Evolutionary conservation across 805 yeast genomes (phyloP).

Genomic region (Candida pseudofarinosa): DNA sequence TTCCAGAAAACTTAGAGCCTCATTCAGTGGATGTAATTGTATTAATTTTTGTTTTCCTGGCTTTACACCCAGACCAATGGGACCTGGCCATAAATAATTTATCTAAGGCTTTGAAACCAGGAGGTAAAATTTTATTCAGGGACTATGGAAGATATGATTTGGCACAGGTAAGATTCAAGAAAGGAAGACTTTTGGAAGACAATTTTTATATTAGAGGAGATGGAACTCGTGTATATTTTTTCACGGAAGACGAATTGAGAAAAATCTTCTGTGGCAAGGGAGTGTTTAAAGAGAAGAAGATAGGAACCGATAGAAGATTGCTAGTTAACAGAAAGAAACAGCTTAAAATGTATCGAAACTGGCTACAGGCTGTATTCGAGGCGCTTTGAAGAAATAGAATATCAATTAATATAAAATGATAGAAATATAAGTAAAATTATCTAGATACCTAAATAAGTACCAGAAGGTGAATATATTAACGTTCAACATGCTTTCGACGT

Average conservation of each 20-base stretch:
- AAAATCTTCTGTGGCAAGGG: conserved; percentile 51
- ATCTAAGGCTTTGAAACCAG: conserved; percentile 76
- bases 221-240: conserved; percentile 95
- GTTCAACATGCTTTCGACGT: conserved; percentile 13
- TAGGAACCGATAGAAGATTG: conserved; percentile 87
- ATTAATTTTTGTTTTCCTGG: conserved; percentile 94
- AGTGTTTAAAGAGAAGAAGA: conserved; percentile 62
- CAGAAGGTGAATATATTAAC: conserved; percentile 23
- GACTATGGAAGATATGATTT: conserved; percentile 96
- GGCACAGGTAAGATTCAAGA: conserved; percentile 92
- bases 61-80: conserved; percentile 92
- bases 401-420: conserved; percentile 6
- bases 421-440: conserved; percentile 34
- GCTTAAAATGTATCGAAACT: conserved; percentile 91
- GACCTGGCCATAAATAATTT: conserved; percentile 69
- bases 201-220: conserved; percentile 96
- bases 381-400: neutral
- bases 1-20: conserved; percentile 84
- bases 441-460: conserved; percentile 30
- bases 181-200: conserved; percentile 79
- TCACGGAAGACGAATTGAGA: conserved; percentile 87
- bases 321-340: conserved; percentile 89
- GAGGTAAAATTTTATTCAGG: conserved; percentile 83
- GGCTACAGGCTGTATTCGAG: conserved; percentile 90
- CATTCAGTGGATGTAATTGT: conserved; percentile 86